phyloP scores from a whole-genome alignment of 2,329 filamentous ascomycete genomes.

The Fusarium sp. region DNA sequence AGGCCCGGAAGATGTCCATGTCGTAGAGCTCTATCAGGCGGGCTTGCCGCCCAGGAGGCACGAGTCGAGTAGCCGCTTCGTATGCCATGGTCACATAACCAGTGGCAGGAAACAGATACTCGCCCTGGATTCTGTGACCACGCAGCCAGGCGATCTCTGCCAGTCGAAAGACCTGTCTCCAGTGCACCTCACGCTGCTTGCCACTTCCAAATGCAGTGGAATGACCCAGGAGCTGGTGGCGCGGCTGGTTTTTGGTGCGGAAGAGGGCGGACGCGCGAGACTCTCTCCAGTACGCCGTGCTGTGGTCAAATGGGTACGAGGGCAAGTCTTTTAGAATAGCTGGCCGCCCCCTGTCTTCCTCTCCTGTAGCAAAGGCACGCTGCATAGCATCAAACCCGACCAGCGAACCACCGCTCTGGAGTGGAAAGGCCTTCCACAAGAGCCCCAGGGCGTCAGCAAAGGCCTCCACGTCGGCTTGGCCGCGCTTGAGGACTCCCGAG shows the following conservation, averaged over 20 bases:
- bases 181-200: not conserved
- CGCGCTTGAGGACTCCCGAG: not conserved
- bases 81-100: not conserved
- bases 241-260: no score
- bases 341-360: no score
- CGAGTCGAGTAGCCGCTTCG: not conserved
- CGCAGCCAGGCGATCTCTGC: slow-evolving; percentile 4
- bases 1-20: no score
- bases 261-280: no score
- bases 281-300: no score
- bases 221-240: no score
- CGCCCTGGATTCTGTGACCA: not conserved
- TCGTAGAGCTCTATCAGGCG: no score
- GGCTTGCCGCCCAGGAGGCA: no score
- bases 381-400: no score
- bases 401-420: not conserved
- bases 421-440: not conserved
- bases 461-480: not conserved
- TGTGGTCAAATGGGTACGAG: not conserved
- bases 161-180: not conserved
- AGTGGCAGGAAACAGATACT: not conserved
- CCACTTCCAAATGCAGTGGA: no score
- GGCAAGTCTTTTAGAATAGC: not conserved
- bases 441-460: not conserved
- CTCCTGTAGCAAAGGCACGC: no score